Evolutionary conservation across 2,329 filamentous ascomycete genomes (phyloP).

Genomic region (Juglanconis oblonga): DNA sequence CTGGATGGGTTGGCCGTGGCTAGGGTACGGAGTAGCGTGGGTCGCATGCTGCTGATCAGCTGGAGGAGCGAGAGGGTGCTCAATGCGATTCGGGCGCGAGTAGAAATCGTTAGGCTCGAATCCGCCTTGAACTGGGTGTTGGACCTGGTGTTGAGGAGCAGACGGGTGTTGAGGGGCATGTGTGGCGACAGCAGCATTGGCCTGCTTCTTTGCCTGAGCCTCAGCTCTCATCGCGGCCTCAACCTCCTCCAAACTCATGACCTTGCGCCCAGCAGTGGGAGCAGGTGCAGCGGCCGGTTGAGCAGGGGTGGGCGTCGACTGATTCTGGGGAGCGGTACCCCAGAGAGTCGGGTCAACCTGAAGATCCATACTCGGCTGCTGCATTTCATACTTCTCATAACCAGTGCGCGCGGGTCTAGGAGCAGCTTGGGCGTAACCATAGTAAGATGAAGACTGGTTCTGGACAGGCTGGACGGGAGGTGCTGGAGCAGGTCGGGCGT

Average conservation of each 20-base stretch:
- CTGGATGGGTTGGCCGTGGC: conserved; percentile 49
- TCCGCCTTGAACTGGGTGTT: conserved; percentile 15
- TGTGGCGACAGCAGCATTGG: conserved; percentile 32
- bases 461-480: conserved; percentile 28
- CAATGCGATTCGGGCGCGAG: conserved; percentile 9
- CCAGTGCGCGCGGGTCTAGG: conserved; percentile 70
- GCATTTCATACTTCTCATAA: conserved; percentile 87
- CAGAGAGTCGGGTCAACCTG: conserved; percentile 92
- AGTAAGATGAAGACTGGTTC: conserved; percentile 28
- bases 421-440: conserved; percentile 38
- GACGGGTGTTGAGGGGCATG: conserved; percentile 25
- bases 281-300: conserved; percentile 27
- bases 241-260: conserved; percentile 95
- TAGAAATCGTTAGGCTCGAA: conserved; percentile 16
- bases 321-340: conserved; percentile 70
- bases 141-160: conserved; percentile 24
- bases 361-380: conserved; percentile 82
- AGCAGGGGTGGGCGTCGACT: conserved; percentile 29
- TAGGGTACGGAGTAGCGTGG: conserved; percentile 28
- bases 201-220: conserved; percentile 55
- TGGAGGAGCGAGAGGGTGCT: conserved; percentile 13
- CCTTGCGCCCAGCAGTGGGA: conserved; percentile 58
- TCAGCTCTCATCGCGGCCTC: conserved; percentile 79
- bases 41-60: conserved; percentile 28
- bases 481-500: conserved; percentile 41